These are phyloP conservation scores for Arthroderma uncinatum DNA, from an alignment of 2,329 filamentous ascomycete genomes.

Conservation along the genomic window DNA sequence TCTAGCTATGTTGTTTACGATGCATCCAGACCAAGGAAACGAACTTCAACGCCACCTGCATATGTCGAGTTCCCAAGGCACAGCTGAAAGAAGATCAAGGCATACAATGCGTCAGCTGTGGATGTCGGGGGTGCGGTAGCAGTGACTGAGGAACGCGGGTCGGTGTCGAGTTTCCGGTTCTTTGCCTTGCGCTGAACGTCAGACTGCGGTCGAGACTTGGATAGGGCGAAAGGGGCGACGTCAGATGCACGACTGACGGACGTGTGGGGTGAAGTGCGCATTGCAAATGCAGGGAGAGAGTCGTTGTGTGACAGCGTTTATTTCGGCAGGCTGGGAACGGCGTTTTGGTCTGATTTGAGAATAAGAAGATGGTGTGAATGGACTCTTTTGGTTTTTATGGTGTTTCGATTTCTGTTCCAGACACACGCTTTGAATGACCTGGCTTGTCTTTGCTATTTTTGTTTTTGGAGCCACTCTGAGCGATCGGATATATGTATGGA, in stretches of 20 bases:
- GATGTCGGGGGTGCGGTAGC: conserved; percentile 81
- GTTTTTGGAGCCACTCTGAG: neutral
- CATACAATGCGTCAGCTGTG: conserved; percentile 89
- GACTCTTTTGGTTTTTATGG: neutral
- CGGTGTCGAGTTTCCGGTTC: neutral
- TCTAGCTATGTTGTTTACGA: conserved; percentile 76
- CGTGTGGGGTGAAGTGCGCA: neutral
- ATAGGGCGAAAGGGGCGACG: neutral
- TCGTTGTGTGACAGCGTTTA: neutral
- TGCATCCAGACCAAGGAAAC: conserved; percentile 99
- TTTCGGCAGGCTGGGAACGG: neutral
- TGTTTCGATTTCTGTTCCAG: neutral
- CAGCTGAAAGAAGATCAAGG: conserved; percentile 83
- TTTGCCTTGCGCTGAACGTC: too few species aligned
- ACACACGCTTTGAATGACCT: neutral
- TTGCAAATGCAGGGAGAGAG: neutral
- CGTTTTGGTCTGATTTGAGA: neutral
- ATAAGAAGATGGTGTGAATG: neutral
- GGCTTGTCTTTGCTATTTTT: neutral
- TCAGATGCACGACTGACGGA: neutral
- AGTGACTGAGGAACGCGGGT: conserved; percentile 48
- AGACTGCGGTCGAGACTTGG: neutral
- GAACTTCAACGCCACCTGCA: conserved; percentile 95
- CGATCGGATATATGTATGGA: neutral
- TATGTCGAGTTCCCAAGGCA: conserved; percentile 84